Evolutionary conservation across 106 monocot species (phyloP).

Genomic region (Allium sativum): DNA sequence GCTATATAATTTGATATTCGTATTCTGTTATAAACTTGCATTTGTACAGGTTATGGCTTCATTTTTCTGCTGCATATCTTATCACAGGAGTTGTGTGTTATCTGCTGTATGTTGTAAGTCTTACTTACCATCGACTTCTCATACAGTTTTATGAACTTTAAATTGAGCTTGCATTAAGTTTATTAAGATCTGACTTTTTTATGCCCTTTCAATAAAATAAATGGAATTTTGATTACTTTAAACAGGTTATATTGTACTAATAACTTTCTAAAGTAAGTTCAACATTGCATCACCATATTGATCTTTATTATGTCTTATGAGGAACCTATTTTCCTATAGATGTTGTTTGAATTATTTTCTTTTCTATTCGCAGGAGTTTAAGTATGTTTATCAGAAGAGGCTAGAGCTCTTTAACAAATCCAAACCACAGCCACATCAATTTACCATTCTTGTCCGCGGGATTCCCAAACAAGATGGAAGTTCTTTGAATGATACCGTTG

Average conservation of each 20-base stretch:
- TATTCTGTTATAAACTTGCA: background rate
- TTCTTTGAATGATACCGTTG: conserved; percentile 45
- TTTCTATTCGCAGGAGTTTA: conserved; percentile 59
- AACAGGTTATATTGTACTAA: too few species aligned
- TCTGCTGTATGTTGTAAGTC: conserved; percentile 82
- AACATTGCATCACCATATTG: background rate
- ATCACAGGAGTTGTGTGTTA: conserved; percentile 78
- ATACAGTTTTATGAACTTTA: too few species aligned
- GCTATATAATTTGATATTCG: too few species aligned
- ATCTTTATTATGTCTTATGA: background rate
- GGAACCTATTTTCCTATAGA: background rate
- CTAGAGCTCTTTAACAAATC: conserved; percentile 58
- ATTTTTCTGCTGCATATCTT: conserved; percentile 89
- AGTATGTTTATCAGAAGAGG: conserved; percentile 60
- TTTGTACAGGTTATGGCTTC: conserved; percentile 89
- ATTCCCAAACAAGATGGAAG: conserved; percentile 44
- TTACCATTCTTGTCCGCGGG: conserved; percentile 80
- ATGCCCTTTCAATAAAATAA: background rate
- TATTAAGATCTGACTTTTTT: background rate
- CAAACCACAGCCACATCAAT: conserved; percentile 60
- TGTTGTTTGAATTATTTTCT: conserved; percentile 10
- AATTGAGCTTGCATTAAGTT: too few species aligned
- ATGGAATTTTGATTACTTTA: background rate
- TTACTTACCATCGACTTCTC: too few species aligned
- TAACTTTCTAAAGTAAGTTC: too few species aligned